Evolutionary conservation across 768 basidiomycete genomes (phyloP).

Genomic region (Boletus rex-veris): DNA sequence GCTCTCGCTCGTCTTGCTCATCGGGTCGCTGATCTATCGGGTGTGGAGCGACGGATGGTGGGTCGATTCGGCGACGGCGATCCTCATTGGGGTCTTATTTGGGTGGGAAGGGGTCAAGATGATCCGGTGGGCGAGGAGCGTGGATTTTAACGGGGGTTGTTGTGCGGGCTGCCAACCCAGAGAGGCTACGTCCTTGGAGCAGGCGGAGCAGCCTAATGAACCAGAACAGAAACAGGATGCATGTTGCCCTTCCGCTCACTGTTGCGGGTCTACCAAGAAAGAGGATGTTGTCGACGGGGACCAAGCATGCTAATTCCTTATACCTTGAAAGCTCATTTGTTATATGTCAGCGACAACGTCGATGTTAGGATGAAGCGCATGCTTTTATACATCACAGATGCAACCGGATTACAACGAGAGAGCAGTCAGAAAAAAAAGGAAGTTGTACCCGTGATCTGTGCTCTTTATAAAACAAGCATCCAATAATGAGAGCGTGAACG

Average conservation of each 20-base stretch:
- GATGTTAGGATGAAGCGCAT: not conserved
- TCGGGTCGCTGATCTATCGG: conserved; percentile 37
- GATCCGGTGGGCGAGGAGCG: conserved; percentile 13
- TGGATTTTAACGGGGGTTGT: conserved; percentile 38
- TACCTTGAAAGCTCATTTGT: not conserved
- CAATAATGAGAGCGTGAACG: not conserved
- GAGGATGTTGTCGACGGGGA: not conserved
- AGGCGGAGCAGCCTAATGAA: not conserved
- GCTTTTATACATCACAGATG: conserved; percentile 10
- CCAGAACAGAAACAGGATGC: not conserved
- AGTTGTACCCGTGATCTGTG: not conserved
- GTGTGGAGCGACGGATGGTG: conserved; percentile 45
- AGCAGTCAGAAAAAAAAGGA: not conserved
- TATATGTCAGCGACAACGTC: not conserved
- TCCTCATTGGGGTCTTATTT: conserved; percentile 5
- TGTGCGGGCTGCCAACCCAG: conserved; percentile 16
- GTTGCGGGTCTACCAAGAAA: conserved; percentile 1
- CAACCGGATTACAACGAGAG: conserved; percentile 7
- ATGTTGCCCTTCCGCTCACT: not conserved
- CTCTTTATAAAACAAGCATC: not conserved
- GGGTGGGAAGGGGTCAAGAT: conserved; percentile 30
- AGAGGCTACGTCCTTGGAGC: not conserved
- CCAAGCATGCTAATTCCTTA: not conserved
- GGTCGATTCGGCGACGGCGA: conserved; percentile 22
- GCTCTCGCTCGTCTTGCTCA: conserved; percentile 41